Evolutionary conservation across 441 rosid genomes (phyloP), one percentile per base, ranked within the genome.

Genomic region (Gossypium armourianum): DNA sequence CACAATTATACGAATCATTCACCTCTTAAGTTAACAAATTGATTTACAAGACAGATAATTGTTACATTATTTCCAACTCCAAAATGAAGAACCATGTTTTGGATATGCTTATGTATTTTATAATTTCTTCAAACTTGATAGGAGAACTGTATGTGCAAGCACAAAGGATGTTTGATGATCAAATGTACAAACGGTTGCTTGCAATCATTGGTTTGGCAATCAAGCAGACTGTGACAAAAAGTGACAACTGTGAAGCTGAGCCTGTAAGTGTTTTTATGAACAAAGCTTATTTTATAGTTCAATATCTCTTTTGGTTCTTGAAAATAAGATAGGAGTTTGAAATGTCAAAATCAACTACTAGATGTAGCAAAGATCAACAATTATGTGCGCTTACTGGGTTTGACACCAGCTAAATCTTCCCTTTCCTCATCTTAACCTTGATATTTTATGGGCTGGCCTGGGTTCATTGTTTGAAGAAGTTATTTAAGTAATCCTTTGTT

Each of bases 91-190:
- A 26, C 3, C 49, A 40, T 26, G 52, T 43, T 64, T 12, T 40
- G 17, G 28, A 62, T 9, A 21, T 72, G 28, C 50, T 16, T 73
- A 72, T 66, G 72, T 74, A 77, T 74, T 52, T 65, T 8, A 40
- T 62, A 59, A 66, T 78, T 40, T 20, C 63, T 54, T 69, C 15
- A 43, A 74, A 78, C 59, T 68, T 83, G 67, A 72, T 87, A 92
- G 99, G 97, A 73, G 99, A 94, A 78, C 70, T 92, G 59, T 90
- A 95, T 75, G 81, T 83, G 72, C 99, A 92, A 76, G 91, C 99
- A 61, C 85, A 79, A 74, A 83, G 63, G 72, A 90, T 92, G 96
- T 92, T 95, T 88, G 96, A 92, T 75, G 84, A 82, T 76, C 72
- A 65, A 78, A 88, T 84, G 95, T 95, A 88, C 82, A 83, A 81